Evolutionary conservation across 306 rosid genomes (phyloP).

Genomic region (Vigna nakashimae): DNA sequence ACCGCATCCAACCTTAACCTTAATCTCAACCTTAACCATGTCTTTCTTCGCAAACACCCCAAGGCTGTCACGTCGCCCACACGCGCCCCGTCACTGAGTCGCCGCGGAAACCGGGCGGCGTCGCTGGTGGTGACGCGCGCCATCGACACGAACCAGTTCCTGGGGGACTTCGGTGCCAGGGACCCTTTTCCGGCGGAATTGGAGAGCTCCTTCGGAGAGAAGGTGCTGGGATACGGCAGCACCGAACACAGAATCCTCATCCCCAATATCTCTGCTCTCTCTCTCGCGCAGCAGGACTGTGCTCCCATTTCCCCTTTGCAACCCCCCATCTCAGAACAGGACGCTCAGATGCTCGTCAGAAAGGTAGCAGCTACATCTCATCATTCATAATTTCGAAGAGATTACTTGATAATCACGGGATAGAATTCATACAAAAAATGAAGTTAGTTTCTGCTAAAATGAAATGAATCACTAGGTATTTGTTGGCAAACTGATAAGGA

Average conservation of each 20-base stretch:
- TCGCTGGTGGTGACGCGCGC: slow-evolving; percentile 36
- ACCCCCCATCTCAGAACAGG: slow-evolving; percentile 60
- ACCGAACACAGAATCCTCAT: slow-evolving; percentile 91
- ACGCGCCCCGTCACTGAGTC: background rate
- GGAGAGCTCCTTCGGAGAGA: slow-evolving; percentile 77
- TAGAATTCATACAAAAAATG: too few species aligned
- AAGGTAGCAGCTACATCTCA: slow-evolving; percentile 54
- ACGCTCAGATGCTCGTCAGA: slow-evolving; percentile 62
- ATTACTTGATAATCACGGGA: too few species aligned
- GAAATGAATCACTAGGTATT: too few species aligned
- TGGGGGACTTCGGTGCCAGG: slow-evolving; percentile 88
- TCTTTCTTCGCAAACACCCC: slow-evolving; percentile 1
- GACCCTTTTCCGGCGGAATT: slow-evolving; percentile 93
- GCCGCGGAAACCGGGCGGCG: background rate
- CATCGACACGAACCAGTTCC: slow-evolving; percentile 33
- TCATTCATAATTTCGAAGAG: too few species aligned
- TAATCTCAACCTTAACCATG: background rate
- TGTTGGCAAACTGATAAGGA: too few species aligned
- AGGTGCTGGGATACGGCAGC: slow-evolving; percentile 61
- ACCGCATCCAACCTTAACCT: slow-evolving; percentile 20
- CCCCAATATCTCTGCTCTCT: slow-evolving; percentile 70
- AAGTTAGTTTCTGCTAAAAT: too few species aligned
- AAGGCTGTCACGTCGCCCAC: background rate
- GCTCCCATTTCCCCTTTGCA: slow-evolving; percentile 64
- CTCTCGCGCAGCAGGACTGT: slow-evolving; percentile 70